Percentiles rank a stretch among this genome's conserved stretches.
Evolutionary conservation across 2,329 filamentous ascomycete species (phyloP).

Genomic region (Taxawa tesnikishii): DNA sequence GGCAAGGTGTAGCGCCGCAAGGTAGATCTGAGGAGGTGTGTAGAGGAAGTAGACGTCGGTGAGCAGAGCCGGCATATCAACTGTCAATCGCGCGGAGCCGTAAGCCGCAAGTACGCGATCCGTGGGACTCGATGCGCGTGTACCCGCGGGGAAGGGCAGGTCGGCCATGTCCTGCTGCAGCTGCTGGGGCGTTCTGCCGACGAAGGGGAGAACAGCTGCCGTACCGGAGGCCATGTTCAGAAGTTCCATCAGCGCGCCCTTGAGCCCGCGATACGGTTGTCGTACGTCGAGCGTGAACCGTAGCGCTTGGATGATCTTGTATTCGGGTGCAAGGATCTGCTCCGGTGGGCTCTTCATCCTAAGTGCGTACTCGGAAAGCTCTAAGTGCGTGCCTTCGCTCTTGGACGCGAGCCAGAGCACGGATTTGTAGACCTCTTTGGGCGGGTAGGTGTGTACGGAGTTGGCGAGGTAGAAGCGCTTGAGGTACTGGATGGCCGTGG

Average conservation of each 20-base stretch:
- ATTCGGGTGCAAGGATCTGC: constrained; percentile 85
- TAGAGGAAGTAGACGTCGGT: constrained; percentile 97
- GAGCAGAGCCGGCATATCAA: constrained; percentile 63
- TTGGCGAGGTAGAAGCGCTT: constrained; percentile 94
- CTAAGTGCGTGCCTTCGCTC: constrained; percentile 72
- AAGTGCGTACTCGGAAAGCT: constrained; percentile 45
- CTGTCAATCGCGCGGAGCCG: constrained; percentile 55
- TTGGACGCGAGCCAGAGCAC: constrained; percentile 90
- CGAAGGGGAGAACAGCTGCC: constrained; percentile 18
- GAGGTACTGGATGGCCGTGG: constrained; percentile 79
- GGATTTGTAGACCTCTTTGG: constrained; percentile 76
- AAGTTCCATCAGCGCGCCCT: constrained; percentile 77
- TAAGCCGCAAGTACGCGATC: constrained; percentile 53
- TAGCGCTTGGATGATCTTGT: constrained; percentile 80
- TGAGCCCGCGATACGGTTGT: constrained; percentile 78
- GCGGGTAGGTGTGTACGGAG: constrained; percentile 91
- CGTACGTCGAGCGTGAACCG: constrained; percentile 88
- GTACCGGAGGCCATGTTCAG: constrained; percentile 53
- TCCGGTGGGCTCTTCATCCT: constrained; percentile 51
- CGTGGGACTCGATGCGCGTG: constrained; percentile 8
- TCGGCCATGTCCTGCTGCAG: constrained; percentile 17
- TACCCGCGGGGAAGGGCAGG: constrained; percentile 11
- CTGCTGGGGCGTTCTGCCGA: constrained; percentile 11
- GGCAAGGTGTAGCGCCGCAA: constrained; percentile 65
- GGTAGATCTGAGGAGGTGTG: constrained; percentile 86